Base-by-base conservation (phyloP, 2,329 filamentous ascomycete species). In the Hypomyces perniciosus region DNA sequence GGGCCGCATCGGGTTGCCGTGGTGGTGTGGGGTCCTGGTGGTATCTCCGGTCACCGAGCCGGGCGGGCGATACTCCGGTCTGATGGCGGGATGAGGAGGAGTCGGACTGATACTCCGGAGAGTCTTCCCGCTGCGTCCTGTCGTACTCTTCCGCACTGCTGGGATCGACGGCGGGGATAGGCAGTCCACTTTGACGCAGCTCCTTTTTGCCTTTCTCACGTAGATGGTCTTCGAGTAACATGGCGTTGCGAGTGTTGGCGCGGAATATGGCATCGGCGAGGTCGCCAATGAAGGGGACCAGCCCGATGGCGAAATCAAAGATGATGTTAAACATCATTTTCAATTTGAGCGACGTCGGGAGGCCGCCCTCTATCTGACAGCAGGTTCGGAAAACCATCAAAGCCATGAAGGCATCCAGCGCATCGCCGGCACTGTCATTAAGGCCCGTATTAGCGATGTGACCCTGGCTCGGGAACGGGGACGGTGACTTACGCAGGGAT, bases 281-380 rank as follows among this genome's bases (percentile, higher is more conserved):
- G 61, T 92, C 88, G n/a, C 88, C 88, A 1, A 90, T 55, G 55
- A 92, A 80, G 0, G 88, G 88, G 1, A 92, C 73, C 3, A 93
- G 70, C 5, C 88, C 89, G 33, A 91, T 73, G 35, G 78, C 65
- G 59, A 93, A 88, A 63, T 95, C 88, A 38, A 91, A 53, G 4
- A 78, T 61, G 50, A 96, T 80, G 68, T 96, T 95, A 62, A 90
- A 69, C 56, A 90, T 67, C 93, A 99, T 97, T 62, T 78, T 78
- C 29, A 78, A 66, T 50, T 80, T 75, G 45, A 92, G 68, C 8
- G 67, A 62, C 4, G 67, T 57, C 1, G 85, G 85, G 4, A 97
- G 79, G 10, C 88, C 88, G 45, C 88, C 88, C 47, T 95, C 86
- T 44, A 95, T 76, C 54, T 85, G 78, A 55, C 77, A 76, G 69